Evolutionary conservation across 1,284 basidiomycete species (phyloP).

Genomic region (Tetrapyrgos nigripes): DNA sequence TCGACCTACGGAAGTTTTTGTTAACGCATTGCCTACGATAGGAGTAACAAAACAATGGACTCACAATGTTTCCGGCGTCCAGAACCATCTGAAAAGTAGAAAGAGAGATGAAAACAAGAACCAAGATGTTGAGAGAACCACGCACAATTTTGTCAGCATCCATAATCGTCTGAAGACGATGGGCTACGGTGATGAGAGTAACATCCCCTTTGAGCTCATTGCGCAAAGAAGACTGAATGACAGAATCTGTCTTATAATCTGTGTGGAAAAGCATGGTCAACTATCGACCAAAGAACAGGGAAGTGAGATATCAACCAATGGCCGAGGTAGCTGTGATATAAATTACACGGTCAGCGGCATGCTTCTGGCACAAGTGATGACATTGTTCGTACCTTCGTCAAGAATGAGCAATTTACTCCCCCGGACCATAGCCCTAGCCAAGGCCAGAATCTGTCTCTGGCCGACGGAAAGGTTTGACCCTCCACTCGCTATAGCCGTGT

Average conservation of each 20-base stretch:
- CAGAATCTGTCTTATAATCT: conserved; percentile 52
- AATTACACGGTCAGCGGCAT: not conserved
- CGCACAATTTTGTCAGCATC: conserved; percentile 51
- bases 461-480: conserved; percentile 44
- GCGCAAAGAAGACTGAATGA: conserved; percentile 56
- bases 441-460: conserved; percentile 47
- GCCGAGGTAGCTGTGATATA: conserved; percentile 36
- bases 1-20: conserved; percentile 30
- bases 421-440: conserved; percentile 34
- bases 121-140: not conserved
- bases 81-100: conserved; percentile 33
- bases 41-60: conserved; percentile 1
- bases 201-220: conserved; percentile 48
- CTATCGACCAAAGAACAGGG: conserved; percentile 11
- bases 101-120: conserved; percentile 15
- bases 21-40: not conserved
- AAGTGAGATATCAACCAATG: conserved; percentile 29
- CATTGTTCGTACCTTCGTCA: conserved; percentile 58
- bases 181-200: conserved; percentile 60
- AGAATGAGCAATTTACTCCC: conserved; percentile 55
- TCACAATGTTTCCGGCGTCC: conserved; percentile 41
- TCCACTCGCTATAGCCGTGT: conserved; percentile 58
- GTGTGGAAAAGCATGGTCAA: not conserved
- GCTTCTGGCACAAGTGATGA: too few species aligned
- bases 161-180: conserved; percentile 63